Percentiles rank a stretch among this genome's conserved stretches.
Conservation (phyloP, 306 rosid genomes). For the Urtica urens region DNA sequence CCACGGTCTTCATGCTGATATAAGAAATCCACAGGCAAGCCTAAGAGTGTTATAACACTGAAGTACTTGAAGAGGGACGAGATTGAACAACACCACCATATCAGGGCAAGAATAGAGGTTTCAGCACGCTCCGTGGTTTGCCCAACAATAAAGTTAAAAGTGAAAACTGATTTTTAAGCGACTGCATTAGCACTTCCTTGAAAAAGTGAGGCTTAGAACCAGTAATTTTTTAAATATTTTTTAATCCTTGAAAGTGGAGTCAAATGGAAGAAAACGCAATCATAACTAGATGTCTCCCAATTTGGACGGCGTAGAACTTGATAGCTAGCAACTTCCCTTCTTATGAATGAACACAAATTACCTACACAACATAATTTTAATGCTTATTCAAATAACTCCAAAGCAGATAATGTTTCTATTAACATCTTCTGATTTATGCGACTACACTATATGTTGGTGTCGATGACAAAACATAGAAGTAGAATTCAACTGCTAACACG, state of each 20-base stretch:
- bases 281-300: too few species aligned
- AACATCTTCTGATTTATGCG: not conserved
- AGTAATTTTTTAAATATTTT: not conserved
- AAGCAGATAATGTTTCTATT: not conserved
- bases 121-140: slow-evolving; percentile 23
- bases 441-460: not conserved
- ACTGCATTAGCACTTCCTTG: slow-evolving; percentile 1
- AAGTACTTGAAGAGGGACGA: slow-evolving; percentile 39
- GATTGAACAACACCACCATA: slow-evolving; percentile 45
- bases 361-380: not conserved
- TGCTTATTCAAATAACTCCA: not conserved
- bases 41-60: slow-evolving; percentile 45
- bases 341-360: slow-evolving; percentile 3
- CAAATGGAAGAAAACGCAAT: not conserved
- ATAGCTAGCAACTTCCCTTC: not conserved
- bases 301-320: not conserved
- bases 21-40: slow-evolving; percentile 64
- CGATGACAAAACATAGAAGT: not conserved
- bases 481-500: not conserved
- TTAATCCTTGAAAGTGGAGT: not conserved
- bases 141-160: slow-evolving; percentile 10
- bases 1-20: slow-evolving; percentile 62
- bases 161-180: not conserved
- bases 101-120: slow-evolving; percentile 37
- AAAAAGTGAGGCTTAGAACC: slow-evolving; percentile 4